Conservation (phyloP, 1,284 basidiomycete genomes). For the Cryptococcus depauperatus region DNA sequence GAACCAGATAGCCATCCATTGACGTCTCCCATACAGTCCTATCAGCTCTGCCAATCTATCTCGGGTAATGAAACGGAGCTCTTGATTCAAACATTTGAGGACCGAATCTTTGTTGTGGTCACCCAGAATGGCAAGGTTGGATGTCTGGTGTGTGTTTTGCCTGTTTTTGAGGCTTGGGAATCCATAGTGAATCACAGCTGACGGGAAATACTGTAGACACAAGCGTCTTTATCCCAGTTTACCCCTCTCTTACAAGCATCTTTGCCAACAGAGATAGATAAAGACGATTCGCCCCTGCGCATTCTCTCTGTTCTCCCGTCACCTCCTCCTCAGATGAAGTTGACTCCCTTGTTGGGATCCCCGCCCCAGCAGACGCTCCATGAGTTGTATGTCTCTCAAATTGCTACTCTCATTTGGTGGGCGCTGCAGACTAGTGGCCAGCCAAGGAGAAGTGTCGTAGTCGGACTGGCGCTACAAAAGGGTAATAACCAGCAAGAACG, state of each 20-base stretch:
- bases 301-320: conserved; percentile 54
- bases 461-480: conserved; percentile 33
- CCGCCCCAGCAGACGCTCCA: conserved; percentile 58
- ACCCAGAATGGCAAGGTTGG: conserved; percentile 81
- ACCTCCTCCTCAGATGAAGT: conserved; percentile 62
- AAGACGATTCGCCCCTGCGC: conserved; percentile 55
- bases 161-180: neutral
- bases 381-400: conserved; percentile 73
- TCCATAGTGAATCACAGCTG: too few species aligned
- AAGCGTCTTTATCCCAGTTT: conserved; percentile 65
- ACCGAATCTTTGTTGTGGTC: conserved; percentile 69
- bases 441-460: conserved; percentile 33
- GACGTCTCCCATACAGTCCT: conserved; percentile 28
- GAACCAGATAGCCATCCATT: conserved; percentile 2
- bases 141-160: conserved; percentile 54
- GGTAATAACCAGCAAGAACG: conserved; percentile 48
- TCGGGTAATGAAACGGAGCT: conserved; percentile 61
- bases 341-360: conserved; percentile 68
- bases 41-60: conserved; percentile 49
- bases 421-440: conserved; percentile 44
- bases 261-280: conserved; percentile 50
- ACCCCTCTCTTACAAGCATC: conserved; percentile 51
- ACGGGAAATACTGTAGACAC: conserved; percentile 52
- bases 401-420: conserved; percentile 74
- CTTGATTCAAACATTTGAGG: conserved; percentile 65